These are phyloP conservation scores for Saccharomyces pastorianus DNA, from an alignment of 1,139 yeast genomes.

Conservation along the genomic window DNA sequence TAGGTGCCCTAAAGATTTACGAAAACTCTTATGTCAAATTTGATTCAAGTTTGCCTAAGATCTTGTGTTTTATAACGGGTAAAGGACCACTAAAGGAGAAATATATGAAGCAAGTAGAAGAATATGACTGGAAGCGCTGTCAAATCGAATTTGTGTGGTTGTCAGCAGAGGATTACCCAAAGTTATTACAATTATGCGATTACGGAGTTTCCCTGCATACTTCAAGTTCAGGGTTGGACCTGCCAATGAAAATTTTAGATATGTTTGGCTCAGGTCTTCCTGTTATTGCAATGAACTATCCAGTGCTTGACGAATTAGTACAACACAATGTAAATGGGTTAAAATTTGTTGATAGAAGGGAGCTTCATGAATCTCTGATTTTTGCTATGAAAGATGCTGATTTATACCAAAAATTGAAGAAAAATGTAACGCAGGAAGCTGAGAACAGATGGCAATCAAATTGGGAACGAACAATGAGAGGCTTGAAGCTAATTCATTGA, in stretches of 20 bases:
- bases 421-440: constrained; percentile 69
- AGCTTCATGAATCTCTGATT: constrained; percentile 44
- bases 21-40: constrained; percentile 35
- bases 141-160: constrained; percentile 68
- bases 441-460: constrained; percentile 62
- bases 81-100: constrained; percentile 73
- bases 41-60: constrained; percentile 36
- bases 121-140: constrained; percentile 42
- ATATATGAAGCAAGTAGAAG: constrained; percentile 42
- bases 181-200: constrained; percentile 67
- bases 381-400: constrained; percentile 39
- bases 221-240: constrained; percentile 86
- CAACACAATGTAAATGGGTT: constrained; percentile 40
- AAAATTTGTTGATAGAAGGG: constrained; percentile 37
- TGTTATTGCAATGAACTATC: constrained; percentile 67
- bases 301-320: constrained; percentile 62
- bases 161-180: constrained; percentile 70
- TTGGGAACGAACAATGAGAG: constrained; percentile 44
- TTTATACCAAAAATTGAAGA: constrained; percentile 37
- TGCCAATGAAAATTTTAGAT: constrained; percentile 96
- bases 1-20: constrained; percentile 59
- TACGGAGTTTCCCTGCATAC: constrained; percentile 84
- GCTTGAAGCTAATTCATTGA: constrained; percentile 17
- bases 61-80: constrained; percentile 77
- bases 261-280: constrained; percentile 96